Conservation (phyloP, 352 stramenopile species). For the Phytophthora fragariae region DNA sequence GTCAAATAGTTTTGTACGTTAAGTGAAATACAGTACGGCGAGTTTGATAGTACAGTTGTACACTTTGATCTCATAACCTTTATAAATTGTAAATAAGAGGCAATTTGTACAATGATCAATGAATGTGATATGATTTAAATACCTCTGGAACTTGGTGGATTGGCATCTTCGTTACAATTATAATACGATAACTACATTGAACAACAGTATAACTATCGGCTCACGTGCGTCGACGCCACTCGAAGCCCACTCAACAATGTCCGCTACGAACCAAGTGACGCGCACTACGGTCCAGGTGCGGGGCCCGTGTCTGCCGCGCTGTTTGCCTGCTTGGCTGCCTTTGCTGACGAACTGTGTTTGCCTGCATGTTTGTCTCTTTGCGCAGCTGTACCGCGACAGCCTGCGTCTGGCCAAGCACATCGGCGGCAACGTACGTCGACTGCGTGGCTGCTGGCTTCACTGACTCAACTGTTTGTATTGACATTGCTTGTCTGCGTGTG, state of each 20-base stretch:
- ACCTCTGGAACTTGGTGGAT: too few species aligned
- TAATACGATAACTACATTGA: neutral
- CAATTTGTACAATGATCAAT: too few species aligned
- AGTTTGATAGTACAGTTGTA: too few species aligned
- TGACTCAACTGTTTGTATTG: neutral
- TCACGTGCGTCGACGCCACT: neutral
- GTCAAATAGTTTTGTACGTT: neutral
- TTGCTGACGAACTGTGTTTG: neutral
- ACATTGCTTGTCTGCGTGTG: conserved; percentile 2
- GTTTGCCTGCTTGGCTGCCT: neutral
- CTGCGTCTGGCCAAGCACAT: conserved; percentile 90
- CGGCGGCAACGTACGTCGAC: conserved; percentile 68
- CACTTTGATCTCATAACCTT: neutral
- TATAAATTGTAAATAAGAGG: neutral
- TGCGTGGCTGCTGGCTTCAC: neutral
- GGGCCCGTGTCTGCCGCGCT: neutral
- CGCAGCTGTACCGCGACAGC: conserved; percentile 86
- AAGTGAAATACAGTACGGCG: too few species aligned
- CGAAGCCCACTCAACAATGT: conserved; percentile 34
- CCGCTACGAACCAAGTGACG: conserved; percentile 69
- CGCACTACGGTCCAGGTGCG: conserved; percentile 78
- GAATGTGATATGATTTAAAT: too few species aligned
- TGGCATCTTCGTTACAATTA: neutral
- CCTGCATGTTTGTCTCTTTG: neutral
- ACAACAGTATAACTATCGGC: neutral